Percentiles rank a stretch among this genome's conserved stretches.
Evolutionary conservation across 2,329 filamentous ascomycete genomes (phyloP).

Genomic region (Trichoderma sp.): DNA sequence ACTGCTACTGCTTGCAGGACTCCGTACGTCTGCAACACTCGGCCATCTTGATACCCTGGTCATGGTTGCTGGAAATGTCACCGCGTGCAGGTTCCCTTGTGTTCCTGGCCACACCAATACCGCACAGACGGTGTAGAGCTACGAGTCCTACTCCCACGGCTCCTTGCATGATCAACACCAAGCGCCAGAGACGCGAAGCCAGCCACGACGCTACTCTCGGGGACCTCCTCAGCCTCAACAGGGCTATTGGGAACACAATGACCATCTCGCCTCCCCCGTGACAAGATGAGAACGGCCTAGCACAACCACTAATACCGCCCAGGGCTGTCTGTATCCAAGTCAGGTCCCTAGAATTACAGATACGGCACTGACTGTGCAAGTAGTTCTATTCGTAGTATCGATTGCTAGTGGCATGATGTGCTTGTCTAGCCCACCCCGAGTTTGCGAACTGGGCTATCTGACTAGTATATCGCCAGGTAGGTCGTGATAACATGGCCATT

Average conservation of each 20-base stretch:
- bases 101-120: neutral
- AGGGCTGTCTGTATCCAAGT: neutral
- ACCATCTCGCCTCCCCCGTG: neutral
- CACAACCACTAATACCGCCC: neutral
- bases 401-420: neutral
- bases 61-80: neutral
- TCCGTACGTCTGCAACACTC: neutral
- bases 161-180: neutral
- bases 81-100: neutral
- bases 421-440: neutral
- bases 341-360: neutral
- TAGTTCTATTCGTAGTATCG: neutral
- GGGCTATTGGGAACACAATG: neutral
- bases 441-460: neutral
- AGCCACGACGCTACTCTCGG: neutral
- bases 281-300: neutral
- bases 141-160: neutral
- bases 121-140: neutral
- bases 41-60: neutral
- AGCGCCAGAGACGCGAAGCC: neutral
- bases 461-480: neutral
- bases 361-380: neutral
- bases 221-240: neutral
- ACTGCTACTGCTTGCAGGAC: neutral
- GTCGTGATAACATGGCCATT: neutral